These are phyloP conservation scores for Corymbia calophylla DNA, from an alignment of 441 rosid species.

Conservation along the genomic window DNA sequence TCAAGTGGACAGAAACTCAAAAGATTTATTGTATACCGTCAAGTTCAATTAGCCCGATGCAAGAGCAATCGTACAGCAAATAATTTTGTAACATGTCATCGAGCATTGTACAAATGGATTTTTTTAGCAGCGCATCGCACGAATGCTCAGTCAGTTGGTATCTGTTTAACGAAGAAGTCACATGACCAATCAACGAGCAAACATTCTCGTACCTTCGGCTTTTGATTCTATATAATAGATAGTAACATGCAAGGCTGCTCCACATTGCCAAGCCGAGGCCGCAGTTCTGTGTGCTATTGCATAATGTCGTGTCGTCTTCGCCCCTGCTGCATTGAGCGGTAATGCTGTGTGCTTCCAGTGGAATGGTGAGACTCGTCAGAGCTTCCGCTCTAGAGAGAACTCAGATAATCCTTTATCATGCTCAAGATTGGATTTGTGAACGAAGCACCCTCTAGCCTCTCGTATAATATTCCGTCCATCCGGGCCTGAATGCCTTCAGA, in stretches of 20 bases:
- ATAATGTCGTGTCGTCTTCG: background rate
- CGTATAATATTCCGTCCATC: constrained; percentile 84
- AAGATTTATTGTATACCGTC: too few species aligned
- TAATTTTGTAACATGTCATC: too few species aligned
- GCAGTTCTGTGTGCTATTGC: background rate
- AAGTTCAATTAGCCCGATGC: background rate
- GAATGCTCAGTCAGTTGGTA: too few species aligned
- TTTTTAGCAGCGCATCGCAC: background rate
- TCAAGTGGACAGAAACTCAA: background rate
- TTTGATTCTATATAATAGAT: background rate
- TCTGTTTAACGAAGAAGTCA: too few species aligned
- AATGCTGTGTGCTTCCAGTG: background rate
- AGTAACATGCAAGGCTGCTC: background rate
- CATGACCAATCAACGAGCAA: background rate
- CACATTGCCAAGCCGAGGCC: background rate
- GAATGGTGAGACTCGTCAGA: background rate
- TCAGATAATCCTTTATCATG: constrained; percentile 63
- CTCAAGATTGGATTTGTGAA: constrained; percentile 39
- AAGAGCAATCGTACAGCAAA: too few species aligned
- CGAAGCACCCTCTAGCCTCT: constrained; percentile 55
- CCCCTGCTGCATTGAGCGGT: background rate
- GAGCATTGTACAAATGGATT: too few species aligned
- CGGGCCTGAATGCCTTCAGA: constrained; percentile 77
- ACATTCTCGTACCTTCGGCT: background rate
- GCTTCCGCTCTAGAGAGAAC: constrained; percentile 37